Evolutionary conservation across 495 filamentous ascomycete genomes (phyloP), one percentile per base, ranked within the genome.

Genomic region (Achaetomiella virescens): DNA sequence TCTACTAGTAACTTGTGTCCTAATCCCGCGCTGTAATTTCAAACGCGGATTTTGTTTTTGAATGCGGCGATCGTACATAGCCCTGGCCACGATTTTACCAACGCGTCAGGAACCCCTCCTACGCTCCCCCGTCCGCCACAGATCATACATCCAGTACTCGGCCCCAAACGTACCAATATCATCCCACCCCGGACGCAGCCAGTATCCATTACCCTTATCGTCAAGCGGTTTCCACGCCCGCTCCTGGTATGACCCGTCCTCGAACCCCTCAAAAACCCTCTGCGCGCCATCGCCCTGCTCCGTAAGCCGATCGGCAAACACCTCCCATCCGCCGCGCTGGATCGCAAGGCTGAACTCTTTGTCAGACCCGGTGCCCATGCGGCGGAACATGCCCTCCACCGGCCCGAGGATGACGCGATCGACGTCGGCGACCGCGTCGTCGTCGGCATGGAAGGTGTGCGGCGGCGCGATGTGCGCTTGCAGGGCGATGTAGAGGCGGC

Each of bases 241-340:
- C 31, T 48, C 29, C 17, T 14, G 31, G 15, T 22, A 48, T 0
- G 29, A 36, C 2, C n/a, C 12, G 17, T 18, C 46, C 2, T 15
- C 46, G 3, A 48, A 22, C 1, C 6, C 2, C 31, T 48, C 31
- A 37, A 36, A 48, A 0, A 35, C 1, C 18, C 27, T 25, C 15
- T 12, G 15, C 45, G 15, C n/a, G 1, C 43, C 22, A 4, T 25
- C 22, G 10, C 5, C 45, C 0, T 17, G 45, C 27, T 12, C 0
- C n/a, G 17, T 33, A 1, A 48, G 45, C 15, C 45, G 27, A 6
- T 35, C n/a, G 3, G 46, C 29, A 7, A 56, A 35, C 9, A 36
- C 45, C 2, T 21, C n/a, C 54, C 54, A 56, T 10, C 35, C 45
- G 3, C 54, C 54, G n/a, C 36, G 22, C 27, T 56, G 54, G 24